A percentile compares a stretch with the other conserved stretches of the same genome.
phyloP scores from a whole-genome alignment of 176 grass and related monocot genomes.

The Guadua angustifolia region DNA sequence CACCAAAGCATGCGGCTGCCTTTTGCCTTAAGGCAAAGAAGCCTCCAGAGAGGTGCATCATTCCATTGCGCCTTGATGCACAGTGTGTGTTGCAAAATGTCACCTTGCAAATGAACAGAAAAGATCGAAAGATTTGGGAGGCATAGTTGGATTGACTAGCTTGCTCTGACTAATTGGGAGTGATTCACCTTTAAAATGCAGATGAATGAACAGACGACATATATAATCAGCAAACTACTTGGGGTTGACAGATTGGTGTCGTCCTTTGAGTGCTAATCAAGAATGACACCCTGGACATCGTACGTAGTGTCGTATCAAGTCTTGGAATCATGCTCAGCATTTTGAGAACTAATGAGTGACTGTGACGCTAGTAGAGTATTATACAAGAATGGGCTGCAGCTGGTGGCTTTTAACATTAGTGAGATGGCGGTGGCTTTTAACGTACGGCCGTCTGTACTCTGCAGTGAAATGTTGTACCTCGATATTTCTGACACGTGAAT shows the following conservation, averaged over 20 bases:
- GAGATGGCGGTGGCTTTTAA: no score
- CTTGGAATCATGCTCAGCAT: background rate
- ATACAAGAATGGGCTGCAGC: no score
- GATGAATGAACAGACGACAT: background rate
- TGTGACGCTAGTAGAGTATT: no score
- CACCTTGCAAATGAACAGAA: background rate
- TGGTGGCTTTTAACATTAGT: no score
- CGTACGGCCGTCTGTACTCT: no score
- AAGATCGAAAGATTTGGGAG: background rate
- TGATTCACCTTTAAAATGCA: background rate
- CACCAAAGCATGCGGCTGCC: constrained; percentile 22
- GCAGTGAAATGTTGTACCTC: no score
- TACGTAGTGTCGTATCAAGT: background rate
- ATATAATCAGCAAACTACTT: background rate
- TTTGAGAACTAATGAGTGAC: background rate
- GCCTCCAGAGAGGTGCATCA: no score
- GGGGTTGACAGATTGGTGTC: background rate
- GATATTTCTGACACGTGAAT: background rate
- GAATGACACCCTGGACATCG: constrained; percentile 4
- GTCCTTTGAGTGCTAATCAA: background rate
- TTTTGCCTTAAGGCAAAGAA: background rate
- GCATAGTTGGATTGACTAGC: background rate
- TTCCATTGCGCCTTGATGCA: no score
- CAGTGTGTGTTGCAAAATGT: background rate
- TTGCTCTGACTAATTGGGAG: background rate